phyloP scores from a whole-genome alignment of 768 basidiomycete genomes.

The Leccinellum albellum region DNA sequence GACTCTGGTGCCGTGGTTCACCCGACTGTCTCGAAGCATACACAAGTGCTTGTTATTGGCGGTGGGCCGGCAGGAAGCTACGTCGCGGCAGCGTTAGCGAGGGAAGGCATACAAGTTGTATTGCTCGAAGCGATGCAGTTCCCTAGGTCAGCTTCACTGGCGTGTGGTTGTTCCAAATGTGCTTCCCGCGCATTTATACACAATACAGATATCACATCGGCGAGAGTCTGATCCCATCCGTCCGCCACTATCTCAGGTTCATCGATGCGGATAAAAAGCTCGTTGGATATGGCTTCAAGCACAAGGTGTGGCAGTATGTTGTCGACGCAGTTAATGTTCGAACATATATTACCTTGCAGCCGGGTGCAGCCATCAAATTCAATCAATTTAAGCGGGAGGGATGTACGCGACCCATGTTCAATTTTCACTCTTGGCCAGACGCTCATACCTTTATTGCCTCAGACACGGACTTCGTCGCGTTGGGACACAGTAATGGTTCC shows the following conservation, averaged over 20 bases:
- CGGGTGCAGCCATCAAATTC: constrained; percentile 60
- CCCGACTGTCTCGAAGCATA: constrained; percentile 13
- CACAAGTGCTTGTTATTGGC: constrained; percentile 46
- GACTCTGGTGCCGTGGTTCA: background rate
- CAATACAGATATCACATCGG: constrained; percentile 43
- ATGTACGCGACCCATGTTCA: constrained; percentile 37
- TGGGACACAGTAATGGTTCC: constrained; percentile 45
- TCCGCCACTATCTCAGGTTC: constrained; percentile 49
- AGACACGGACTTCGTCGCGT: constrained; percentile 59
- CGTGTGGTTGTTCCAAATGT: no score
- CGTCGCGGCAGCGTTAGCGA: constrained; percentile 49
- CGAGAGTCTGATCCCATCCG: constrained; percentile 48
- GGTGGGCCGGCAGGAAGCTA: constrained; percentile 61
- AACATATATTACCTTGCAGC: constrained; percentile 31
- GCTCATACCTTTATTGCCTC: background rate
- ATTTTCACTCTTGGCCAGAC: background rate
- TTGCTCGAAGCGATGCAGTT: constrained; percentile 53
- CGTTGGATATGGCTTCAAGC: constrained; percentile 39
- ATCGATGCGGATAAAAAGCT: constrained; percentile 48
- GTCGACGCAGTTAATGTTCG: background rate
- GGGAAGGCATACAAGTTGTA: constrained; percentile 57
- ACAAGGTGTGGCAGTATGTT: constrained; percentile 37
- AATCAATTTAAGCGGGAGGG: constrained; percentile 52
- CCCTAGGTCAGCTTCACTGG: constrained; percentile 45
- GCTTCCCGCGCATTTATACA: background rate